phyloP scores from a whole-genome alignment of 108 stramenopile species.

The Pseudonitzschia pungens region DNA sequence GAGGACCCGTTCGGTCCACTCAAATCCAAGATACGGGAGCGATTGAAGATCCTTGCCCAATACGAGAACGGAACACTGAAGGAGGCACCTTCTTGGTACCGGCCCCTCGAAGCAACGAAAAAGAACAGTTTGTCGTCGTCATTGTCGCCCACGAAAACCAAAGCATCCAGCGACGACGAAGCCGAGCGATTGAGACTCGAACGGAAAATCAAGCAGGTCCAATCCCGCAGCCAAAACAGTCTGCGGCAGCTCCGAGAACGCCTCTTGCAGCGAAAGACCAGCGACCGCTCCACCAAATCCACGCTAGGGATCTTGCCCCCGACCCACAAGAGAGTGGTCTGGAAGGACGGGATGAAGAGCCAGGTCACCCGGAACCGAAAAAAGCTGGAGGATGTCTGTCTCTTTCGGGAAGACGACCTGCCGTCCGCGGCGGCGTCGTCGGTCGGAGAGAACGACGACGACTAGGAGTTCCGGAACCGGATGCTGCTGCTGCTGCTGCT shows the following conservation, averaged over 20 bases:
- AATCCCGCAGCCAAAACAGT: conserved; percentile 21
- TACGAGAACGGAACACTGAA: conserved; percentile 25
- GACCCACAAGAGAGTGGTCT: conserved; percentile 29
- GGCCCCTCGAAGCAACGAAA: background rate
- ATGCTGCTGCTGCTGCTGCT: too few relatives aligned
- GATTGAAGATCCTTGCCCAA: conserved; percentile 20
- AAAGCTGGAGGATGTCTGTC: conserved; percentile 46
- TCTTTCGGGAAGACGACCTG: conserved; percentile 5
- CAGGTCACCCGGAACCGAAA: conserved; percentile 26
- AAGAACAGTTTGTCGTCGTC: background rate
- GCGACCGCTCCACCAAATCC: background rate
- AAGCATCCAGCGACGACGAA: conserved; percentile 30
- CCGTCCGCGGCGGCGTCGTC: background rate
- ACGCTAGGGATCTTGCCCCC: background rate
- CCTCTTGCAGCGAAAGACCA: conserved; percentile 14
- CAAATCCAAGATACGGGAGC: conserved; percentile 19
- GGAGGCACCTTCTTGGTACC: conserved; percentile 40
- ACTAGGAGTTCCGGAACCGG: too few relatives aligned
- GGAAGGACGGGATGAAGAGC: conserved; percentile 52
- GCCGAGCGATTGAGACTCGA: conserved; percentile 12
- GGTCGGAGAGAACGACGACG: too few relatives aligned
- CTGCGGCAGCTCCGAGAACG: conserved; percentile 32
- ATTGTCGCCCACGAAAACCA: background rate
- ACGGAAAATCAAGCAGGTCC: conserved; percentile 30
- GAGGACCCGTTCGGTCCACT: conserved; percentile 38